Conservation (phyloP, 257 asterid genomes). For the Capsicum rhomboideum region DNA sequence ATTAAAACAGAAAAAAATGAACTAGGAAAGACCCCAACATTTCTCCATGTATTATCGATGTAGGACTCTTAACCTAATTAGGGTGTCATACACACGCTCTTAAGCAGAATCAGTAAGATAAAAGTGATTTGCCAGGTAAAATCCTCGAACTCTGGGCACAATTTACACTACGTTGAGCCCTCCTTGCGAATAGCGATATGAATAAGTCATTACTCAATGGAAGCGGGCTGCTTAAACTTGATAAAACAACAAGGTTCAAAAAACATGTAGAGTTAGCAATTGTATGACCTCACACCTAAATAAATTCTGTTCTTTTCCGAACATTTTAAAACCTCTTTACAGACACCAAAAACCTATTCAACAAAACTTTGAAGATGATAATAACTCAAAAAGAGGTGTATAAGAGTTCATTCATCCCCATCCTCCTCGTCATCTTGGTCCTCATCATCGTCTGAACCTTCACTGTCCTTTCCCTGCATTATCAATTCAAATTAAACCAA, state of each 20-base stretch:
- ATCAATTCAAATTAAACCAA: neutral
- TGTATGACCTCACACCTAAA: neutral
- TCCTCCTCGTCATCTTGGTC: conserved; percentile 27
- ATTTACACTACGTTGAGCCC: neutral
- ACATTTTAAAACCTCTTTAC: neutral
- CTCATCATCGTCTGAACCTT: conserved; percentile 42
- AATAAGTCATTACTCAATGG: neutral
- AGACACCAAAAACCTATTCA: neutral
- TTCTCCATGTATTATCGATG: no score
- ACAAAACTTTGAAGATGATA: neutral
- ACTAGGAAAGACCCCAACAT: no score
- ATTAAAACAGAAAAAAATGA: no score
- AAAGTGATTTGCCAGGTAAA: no score
- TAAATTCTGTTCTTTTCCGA: neutral
- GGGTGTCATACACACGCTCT: no score
- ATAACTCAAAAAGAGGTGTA: neutral
- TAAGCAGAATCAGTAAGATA: no score
- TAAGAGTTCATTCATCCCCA: conserved; percentile 13
- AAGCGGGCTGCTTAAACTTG: neutral
- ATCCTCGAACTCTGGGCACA: neutral
- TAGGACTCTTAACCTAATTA: no score
- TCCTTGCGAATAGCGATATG: neutral
- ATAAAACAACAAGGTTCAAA: neutral
- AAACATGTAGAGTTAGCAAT: neutral
- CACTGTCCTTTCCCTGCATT: conserved; percentile 51